Conservation (phyloP, 164 flowering plant genomes). For the Magnolia kwangsiensis region DNA sequence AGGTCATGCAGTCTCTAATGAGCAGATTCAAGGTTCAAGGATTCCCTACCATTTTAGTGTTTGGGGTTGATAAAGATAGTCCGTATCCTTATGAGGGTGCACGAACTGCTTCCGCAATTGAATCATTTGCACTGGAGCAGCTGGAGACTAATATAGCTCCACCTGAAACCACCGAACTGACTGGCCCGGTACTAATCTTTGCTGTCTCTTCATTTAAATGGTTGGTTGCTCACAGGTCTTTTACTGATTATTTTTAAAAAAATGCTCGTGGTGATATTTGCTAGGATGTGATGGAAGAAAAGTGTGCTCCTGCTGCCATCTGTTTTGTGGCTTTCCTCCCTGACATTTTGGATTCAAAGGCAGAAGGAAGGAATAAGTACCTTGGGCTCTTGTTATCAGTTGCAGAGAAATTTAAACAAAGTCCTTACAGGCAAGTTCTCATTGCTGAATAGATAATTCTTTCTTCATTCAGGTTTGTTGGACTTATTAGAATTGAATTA, state of each 20-base stretch:
- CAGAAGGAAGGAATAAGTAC: constrained; percentile 93
- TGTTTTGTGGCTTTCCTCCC: constrained; percentile 95
- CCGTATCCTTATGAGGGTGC: constrained; percentile 89
- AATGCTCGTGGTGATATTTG: constrained; percentile 1
- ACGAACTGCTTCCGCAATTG: constrained; percentile 81
- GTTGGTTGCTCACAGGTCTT: background rate
- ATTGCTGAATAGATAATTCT: background rate
- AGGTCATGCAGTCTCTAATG: constrained; percentile 73
- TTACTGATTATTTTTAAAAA: background rate
- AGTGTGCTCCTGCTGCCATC: constrained; percentile 90
- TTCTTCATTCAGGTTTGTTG: background rate
- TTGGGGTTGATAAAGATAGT: constrained; percentile 80
- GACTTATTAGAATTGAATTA: background rate
- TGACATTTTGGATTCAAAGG: constrained; percentile 94
- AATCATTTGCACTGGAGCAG: constrained; percentile 84
- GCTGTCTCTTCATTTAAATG: background rate
- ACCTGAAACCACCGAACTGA: constrained; percentile 83
- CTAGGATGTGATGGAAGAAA: constrained; percentile 89
- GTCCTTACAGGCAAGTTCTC: constrained; percentile 76
- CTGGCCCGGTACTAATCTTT: constrained; percentile 52
- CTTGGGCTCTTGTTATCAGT: constrained; percentile 59
- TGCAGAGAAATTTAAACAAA: constrained; percentile 84
- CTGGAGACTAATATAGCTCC: constrained; percentile 76
- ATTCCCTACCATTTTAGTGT: constrained; percentile 90
- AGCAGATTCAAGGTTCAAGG: constrained; percentile 94